Evolutionary conservation across 176 grass and related monocot genomes (phyloP).

Genomic region (Coix lacrymajobi): DNA sequence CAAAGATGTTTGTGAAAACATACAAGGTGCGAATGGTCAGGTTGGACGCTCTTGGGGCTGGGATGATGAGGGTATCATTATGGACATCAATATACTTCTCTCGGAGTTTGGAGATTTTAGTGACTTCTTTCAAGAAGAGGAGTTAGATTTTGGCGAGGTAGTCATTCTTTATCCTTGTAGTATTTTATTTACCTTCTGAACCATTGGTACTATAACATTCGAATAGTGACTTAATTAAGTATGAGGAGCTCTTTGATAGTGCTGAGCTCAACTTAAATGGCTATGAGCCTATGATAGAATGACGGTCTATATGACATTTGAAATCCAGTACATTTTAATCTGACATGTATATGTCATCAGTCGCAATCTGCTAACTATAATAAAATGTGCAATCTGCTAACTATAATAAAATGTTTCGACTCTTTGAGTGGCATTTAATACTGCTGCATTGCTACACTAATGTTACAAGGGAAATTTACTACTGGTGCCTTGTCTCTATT

Average conservation of each 20-base stretch:
- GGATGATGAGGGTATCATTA: slow-evolving; percentile 67
- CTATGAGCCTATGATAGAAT: slow-evolving; percentile 8
- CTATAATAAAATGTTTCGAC: not conserved
- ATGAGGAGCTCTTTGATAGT: slow-evolving; percentile 7
- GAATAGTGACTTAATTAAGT: not conserved
- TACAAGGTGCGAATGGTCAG: slow-evolving; percentile 46
- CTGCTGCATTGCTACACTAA: not conserved
- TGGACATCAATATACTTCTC: slow-evolving; percentile 80
- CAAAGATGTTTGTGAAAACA: slow-evolving; percentile 43
- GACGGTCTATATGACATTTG: not conserved
- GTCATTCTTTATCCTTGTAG: slow-evolving; percentile 22
- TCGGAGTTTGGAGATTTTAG: slow-evolving; percentile 95
- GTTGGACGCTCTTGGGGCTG: slow-evolving; percentile 61
- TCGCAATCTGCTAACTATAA: not conserved
- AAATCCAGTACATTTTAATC: not conserved
- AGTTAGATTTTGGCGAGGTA: slow-evolving; percentile 90
- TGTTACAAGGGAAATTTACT: not conserved
- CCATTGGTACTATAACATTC: slow-evolving; percentile 1
- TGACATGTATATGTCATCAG: not conserved
- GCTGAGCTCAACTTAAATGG: not conserved
- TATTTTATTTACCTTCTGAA: slow-evolving; percentile 2
- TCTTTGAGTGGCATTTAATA: slow-evolving; percentile 11
- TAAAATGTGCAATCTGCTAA: not conserved
- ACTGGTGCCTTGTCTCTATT: slow-evolving; percentile 8
- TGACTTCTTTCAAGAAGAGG: slow-evolving; percentile 81